A percentile compares a stretch with the other conserved stretches of the same genome.
These are phyloP conservation scores for Spiraea crenata DNA, from an alignment of 331 rosid species.

Conservation along the genomic window DNA sequence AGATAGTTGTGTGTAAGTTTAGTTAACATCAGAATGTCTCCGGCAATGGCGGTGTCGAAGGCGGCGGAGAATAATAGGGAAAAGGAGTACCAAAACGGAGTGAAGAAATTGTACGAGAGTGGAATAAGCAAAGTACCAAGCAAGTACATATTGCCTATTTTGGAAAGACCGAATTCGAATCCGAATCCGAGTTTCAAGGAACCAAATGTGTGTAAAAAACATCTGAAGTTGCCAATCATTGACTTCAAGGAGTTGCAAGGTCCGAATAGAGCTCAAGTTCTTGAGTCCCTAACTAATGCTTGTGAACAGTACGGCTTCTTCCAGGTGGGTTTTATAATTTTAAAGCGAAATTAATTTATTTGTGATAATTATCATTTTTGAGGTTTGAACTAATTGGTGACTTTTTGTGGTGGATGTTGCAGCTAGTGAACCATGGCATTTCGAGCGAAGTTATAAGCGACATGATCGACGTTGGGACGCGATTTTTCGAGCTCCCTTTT, in stretches of 20 bases:
- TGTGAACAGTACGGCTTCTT: slow-evolving; percentile 66
- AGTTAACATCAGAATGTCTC: slow-evolving; percentile 32
- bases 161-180: slow-evolving; percentile 44
- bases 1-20: not conserved
- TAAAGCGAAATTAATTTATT: not conserved
- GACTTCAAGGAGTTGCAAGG: slow-evolving; percentile 64
- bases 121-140: slow-evolving; percentile 53
- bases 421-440: slow-evolving; percentile 83
- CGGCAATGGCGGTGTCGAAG: slow-evolving; percentile 37
- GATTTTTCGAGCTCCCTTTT: slow-evolving; percentile 70
- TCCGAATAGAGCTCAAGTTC: slow-evolving; percentile 48
- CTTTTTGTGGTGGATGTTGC: slow-evolving; percentile 27
- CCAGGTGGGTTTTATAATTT: slow-evolving; percentile 46
- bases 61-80: slow-evolving; percentile 4
- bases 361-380: not conserved
- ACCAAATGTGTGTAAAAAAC: slow-evolving; percentile 16
- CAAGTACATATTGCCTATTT: slow-evolving; percentile 55
- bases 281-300: slow-evolving; percentile 54
- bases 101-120: slow-evolving; percentile 52
- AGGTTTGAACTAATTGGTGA: not conserved
- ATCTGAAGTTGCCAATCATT: slow-evolving; percentile 57
- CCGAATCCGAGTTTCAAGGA: not conserved
- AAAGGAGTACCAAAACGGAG: slow-evolving; percentile 51
- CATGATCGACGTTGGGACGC: slow-evolving; percentile 56
- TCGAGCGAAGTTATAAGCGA: slow-evolving; percentile 43